phyloP scores from a whole-genome alignment of 208 protist genomes.

The Lotmaria passim region DNA sequence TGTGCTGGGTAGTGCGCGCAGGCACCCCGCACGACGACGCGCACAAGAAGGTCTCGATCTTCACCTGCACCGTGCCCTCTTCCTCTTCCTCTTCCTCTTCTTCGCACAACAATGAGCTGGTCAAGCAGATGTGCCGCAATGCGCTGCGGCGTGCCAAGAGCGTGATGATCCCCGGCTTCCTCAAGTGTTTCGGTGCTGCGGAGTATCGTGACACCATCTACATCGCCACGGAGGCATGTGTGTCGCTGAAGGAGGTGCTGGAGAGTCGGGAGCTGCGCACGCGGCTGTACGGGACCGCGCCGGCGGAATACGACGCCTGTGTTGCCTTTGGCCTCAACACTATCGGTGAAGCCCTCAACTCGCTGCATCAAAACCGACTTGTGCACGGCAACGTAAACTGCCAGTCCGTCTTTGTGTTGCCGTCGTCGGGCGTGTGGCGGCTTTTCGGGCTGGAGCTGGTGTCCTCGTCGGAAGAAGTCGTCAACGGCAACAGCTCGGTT shows the following conservation, averaged over 20 bases:
- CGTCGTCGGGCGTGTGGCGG: conserved; percentile 70
- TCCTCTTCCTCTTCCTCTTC: conserved; percentile 17
- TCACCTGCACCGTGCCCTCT: conserved; percentile 40
- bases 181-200: conserved; percentile 68
- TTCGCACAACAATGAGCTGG: conserved; percentile 10
- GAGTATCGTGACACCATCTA: conserved; percentile 82
- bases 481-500: not conserved
- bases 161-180: conserved; percentile 73
- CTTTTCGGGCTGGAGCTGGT: conserved; percentile 84
- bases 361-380: conserved; percentile 78
- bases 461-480: conserved; percentile 23
- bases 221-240: conserved; percentile 82
- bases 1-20: conserved; percentile 57
- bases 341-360: conserved; percentile 51
- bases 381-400: conserved; percentile 80
- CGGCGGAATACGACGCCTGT: conserved; percentile 17
- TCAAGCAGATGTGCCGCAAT: conserved; percentile 57
- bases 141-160: conserved; percentile 77
- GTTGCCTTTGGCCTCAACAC: conserved; percentile 71
- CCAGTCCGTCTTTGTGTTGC: conserved; percentile 71
- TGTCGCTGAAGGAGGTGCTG: conserved; percentile 57
- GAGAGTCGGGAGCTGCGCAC: conserved; percentile 25
- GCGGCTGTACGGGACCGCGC: conserved; percentile 32
- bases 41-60: conserved; percentile 55
- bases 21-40: conserved; percentile 58